Evolutionary conservation across 805 yeast species (phyloP).

Genomic region (Spathaspora sp.): DNA sequence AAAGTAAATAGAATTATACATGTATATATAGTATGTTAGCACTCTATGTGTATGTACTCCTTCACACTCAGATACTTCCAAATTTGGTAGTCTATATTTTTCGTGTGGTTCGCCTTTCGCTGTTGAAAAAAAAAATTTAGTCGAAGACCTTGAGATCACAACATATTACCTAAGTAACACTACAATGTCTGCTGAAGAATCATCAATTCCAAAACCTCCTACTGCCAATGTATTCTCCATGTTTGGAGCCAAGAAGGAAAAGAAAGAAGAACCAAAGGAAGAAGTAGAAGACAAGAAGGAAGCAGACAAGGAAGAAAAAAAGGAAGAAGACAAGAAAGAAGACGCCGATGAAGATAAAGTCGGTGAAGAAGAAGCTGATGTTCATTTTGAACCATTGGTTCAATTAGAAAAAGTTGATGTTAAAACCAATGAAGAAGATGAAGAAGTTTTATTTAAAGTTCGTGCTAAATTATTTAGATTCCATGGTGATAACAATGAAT

Average conservation of each 20-base stretch:
- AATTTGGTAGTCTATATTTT: conserved; percentile 1
- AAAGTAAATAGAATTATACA: too few species aligned
- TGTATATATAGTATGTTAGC: too few species aligned
- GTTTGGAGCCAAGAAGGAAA: conserved; percentile 89
- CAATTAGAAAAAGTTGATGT: conserved; percentile 94
- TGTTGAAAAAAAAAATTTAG: conserved; percentile 1
- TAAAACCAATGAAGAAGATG: conserved; percentile 60
- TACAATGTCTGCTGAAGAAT: conserved; percentile 12
- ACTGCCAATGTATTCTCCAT: conserved; percentile 83
- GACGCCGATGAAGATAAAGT: conserved; percentile 57
- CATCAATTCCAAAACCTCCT: conserved; percentile 55
- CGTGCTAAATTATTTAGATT: conserved; percentile 95
- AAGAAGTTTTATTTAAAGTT: conserved; percentile 51
- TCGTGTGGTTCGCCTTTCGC: neutral
- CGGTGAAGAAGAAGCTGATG: conserved; percentile 65
- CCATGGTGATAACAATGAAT: conserved; percentile 79
- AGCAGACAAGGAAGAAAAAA: conserved; percentile 35
- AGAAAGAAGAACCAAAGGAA: conserved; percentile 43
- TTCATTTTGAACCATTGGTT: conserved; percentile 95
- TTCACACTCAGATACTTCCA: neutral
- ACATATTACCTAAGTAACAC: neutral
- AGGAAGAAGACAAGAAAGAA: conserved; percentile 35
- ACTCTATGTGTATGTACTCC: neutral
- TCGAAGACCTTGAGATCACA: neutral
- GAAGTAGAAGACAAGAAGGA: conserved; percentile 27